phyloP scores from a whole-genome alignment of 371 early-diverging fungal species.

The Zancudomyces culisetae region DNA sequence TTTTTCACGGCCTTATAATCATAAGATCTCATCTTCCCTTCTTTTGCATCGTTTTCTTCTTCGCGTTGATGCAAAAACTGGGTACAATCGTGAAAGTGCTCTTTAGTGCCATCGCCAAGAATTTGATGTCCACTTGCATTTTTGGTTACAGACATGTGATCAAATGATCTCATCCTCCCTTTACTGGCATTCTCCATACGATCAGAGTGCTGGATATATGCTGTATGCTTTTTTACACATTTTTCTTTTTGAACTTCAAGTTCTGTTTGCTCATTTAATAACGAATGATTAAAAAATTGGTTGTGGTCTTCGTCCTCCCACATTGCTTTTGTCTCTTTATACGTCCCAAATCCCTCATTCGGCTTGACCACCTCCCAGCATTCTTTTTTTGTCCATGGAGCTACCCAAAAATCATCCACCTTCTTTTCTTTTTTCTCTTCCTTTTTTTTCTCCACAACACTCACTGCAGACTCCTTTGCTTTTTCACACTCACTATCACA shows the following conservation, averaged over 20 bases:
- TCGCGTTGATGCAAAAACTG: slow-evolving; percentile 28
- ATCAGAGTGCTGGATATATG: slow-evolving; percentile 24
- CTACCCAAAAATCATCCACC: slow-evolving; percentile 16
- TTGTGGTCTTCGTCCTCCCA: slow-evolving; percentile 28
- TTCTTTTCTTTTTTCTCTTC: slow-evolving; percentile 4
- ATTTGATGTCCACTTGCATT: slow-evolving; percentile 24
- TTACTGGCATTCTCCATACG: slow-evolving; percentile 22
- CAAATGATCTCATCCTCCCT: slow-evolving; percentile 23
- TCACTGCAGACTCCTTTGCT: slow-evolving; percentile 16
- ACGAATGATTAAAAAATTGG: slow-evolving; percentile 25
- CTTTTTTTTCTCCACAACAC: slow-evolving; percentile 7
- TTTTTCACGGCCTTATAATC: slow-evolving; percentile 28
- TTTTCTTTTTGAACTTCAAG: slow-evolving; percentile 15
- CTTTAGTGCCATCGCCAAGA: slow-evolving; percentile 16
- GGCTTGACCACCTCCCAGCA: slow-evolving; percentile 17
- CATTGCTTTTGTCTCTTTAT: slow-evolving; percentile 26
- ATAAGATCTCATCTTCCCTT: slow-evolving; percentile 21
- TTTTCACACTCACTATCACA: slow-evolving; percentile 4
- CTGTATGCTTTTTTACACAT: slow-evolving; percentile 20
- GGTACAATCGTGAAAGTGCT: slow-evolving; percentile 24
- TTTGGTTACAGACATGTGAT: slow-evolving; percentile 23
- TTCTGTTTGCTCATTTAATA: slow-evolving; percentile 27
- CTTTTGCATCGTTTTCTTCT: slow-evolving; percentile 26
- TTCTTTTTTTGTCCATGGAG: slow-evolving; percentile 16
- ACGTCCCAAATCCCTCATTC: slow-evolving; percentile 26